Base-by-base conservation (phyloP, 208 protist species). In the Baffinella frigidus region DNA sequence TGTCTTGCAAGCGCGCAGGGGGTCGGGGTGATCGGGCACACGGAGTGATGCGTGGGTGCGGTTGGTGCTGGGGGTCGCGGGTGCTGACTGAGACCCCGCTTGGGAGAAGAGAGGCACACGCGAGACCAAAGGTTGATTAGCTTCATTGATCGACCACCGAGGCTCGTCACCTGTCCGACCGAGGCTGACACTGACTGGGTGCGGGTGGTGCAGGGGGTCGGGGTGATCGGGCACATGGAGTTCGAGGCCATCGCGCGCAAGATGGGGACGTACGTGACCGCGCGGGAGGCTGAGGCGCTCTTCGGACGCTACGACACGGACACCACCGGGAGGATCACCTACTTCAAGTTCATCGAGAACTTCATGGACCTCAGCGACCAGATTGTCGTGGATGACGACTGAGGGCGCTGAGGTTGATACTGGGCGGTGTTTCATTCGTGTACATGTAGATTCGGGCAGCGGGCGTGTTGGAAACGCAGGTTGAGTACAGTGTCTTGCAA, bases 221-320 rank as follows among this genome's bases (percentile, higher is more conserved):
- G 39, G 20, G 50, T 87, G 0, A 87, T 87, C 61, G 77, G 77
- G 39, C 44, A 87, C 77, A 35, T 30, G 44, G 77, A 45, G 77
- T 87, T 50, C 3, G 33, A 10, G 27, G n/a, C 3, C 11, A 87
- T 87, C 35, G 36, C 9, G 36, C 77, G 61, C 4, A 87, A 56
- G 50, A 24, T 87, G 41, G 77, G 77, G 3, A 35, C 61, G 1
- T 87, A 87, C 39, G 14, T 87, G 50, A 87, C 41, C 14, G 33
- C 50, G 7, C 36, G 44, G 2, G 77, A 87, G 77, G 77, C 77
- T 9, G 14, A 61, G n/a, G 77, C 77, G 9, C 77, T 87, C 77
- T 87, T 87, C 38, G 77, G 41, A n/a, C 77, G 77, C 48, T 87
- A 87, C 44, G 77, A 87, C 43, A 35, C 24, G 5, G 77, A 56